Base-by-base conservation (phyloP, 208 protist species). In the Acanthamoeba castellanii region DNA sequence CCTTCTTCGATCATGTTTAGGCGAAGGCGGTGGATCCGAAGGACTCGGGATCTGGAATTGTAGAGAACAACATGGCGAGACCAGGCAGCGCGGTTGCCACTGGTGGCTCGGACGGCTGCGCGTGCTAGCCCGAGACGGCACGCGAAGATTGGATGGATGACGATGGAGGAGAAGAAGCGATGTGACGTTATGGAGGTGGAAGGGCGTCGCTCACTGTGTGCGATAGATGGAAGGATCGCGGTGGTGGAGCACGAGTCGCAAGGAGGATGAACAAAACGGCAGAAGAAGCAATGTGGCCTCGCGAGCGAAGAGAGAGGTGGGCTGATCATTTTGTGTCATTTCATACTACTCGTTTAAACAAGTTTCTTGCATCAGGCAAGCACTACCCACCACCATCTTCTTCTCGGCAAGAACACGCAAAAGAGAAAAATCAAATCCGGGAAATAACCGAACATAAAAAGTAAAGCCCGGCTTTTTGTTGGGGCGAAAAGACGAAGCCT, bases 11-110 rank as follows among this genome's bases (percentile, higher is more conserved):
- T 47, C 37, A 16, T 42, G 34, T 78, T 13, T 20, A 84, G 76
- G 81, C 81, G 0, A 89, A 89, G 81, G 50, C 81, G 27, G 50
- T 89, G n/a, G 81, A 89, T 25, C 81, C 81, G 32, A 89, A 64
- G 81, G 81, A 89, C 81, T 89, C 81, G 50, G 81, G 81, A 2
- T 89, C 81, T 8, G 81, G 81, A 25, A 89, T 89, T 89, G 81
- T 89, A 89, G 81, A 89, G 81, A 89, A 89, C 81, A 89, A 89
- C 81, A 37, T 89, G 81, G 81, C 30, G 34, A 89, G 81, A 42
- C 34, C 34, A 37, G 81, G 81, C 50, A 52, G 25, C 25, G 11
- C 81, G 32, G 78, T 87, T 52, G n/a, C 45, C 32, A 2, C 81
- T 9, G 81, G 81, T 89, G 81, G 81, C 27, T 89, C 81, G 45